Percentiles rank a stretch among this genome's conserved stretches.
phyloP scores from a whole-genome alignment of 1,284 basidiomycete species.

The Ganoderma lucidum region DNA sequence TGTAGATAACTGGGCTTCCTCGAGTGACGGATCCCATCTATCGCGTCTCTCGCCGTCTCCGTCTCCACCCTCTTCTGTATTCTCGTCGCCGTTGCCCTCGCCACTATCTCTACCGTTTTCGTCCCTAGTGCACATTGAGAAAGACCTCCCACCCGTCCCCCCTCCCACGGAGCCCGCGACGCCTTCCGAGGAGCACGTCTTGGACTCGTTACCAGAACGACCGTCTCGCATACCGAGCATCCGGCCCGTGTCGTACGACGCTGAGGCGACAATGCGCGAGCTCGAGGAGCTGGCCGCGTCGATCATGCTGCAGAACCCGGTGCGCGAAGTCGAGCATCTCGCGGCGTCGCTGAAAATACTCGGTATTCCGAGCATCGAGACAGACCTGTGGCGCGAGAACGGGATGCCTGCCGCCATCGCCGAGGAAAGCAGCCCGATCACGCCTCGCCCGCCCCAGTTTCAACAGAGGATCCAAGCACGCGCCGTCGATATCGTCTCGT shows the following conservation, averaged over 20 bases:
- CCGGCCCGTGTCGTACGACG: conserved; percentile 24
- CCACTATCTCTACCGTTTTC: background rate
- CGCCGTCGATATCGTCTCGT: background rate
- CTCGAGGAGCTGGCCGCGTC: conserved; percentile 26
- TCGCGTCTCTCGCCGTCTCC: conserved; percentile 2
- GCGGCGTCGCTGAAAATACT: conserved; percentile 26
- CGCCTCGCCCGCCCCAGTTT: background rate
- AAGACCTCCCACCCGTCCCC: conserved; percentile 29
- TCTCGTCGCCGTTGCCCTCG: conserved; percentile 1
- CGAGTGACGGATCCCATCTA: conserved; percentile 1
- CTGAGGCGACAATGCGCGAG: conserved; percentile 28
- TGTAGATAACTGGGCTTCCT: background rate
- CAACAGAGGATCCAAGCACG: background rate
- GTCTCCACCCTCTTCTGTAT: conserved; percentile 4
- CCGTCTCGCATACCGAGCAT: conserved; percentile 1
- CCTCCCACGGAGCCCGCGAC: conserved; percentile 17
- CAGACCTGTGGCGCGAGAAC: background rate
- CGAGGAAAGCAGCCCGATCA: conserved; percentile 2
- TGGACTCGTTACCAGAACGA: background rate
- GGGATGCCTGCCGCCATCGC: background rate
- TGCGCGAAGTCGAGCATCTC: conserved; percentile 27
- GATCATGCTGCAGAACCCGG: conserved; percentile 22
- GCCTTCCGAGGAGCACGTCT: background rate
- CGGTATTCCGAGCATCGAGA: background rate
- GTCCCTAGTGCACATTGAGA: conserved; percentile 23